Evolutionary conservation across 768 basidiomycete genomes (phyloP), one percentile per base, ranked within the genome.

Genomic region (Suillus fuscotomentosus): DNA sequence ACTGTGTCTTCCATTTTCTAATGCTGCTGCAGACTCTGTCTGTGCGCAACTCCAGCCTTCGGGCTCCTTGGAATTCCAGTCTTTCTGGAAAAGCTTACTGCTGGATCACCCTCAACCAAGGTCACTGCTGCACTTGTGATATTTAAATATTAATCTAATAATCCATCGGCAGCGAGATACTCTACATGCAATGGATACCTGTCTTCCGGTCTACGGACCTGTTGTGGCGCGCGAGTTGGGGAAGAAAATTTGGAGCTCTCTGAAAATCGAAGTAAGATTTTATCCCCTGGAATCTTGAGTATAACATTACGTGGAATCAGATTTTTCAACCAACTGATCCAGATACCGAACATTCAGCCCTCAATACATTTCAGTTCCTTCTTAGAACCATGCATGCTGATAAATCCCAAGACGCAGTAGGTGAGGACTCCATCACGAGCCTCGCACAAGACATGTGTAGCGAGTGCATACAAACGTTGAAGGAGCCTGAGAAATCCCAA

Each of bases 401-500:
- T 17, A 80, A 82, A 63, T 42, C 66, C 1, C 78, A 79, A 17
- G 75, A 77, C 10, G 78, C 80, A 20, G 76, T 76, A 51, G 71
- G 75, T 38, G 79, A 82, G 55, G 66, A 67, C 47, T 36, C 61
- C 1, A 76, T 84, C 17, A 78, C 83, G 55, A 88, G 86, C 6
- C 78, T 97, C 3, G 89, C 89, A 17, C 84, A 83, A 67, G 88
- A 90, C 50, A 88, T 91, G 0, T 91, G 90, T 66, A 84, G 87
- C 62, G 93, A 97, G 71, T 95, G 93, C 69, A 81, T 95, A 9
- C 82, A 84, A 27, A 86, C 91, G 63, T 77, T 99, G 50, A 84
- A 87, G 50, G 93, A 97, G 72, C 95, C 97, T 0, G 97, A 99
- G 75, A 99, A 98, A 79, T 90, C 86, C 72, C 92, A 95, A 73